A percentile compares a stretch with the other conserved stretches of the same genome.
These are phyloP conservation scores for Zhuliangozyma blackwelliae DNA, from an alignment of 1,139 yeast genomes.

Conservation along the genomic window DNA sequence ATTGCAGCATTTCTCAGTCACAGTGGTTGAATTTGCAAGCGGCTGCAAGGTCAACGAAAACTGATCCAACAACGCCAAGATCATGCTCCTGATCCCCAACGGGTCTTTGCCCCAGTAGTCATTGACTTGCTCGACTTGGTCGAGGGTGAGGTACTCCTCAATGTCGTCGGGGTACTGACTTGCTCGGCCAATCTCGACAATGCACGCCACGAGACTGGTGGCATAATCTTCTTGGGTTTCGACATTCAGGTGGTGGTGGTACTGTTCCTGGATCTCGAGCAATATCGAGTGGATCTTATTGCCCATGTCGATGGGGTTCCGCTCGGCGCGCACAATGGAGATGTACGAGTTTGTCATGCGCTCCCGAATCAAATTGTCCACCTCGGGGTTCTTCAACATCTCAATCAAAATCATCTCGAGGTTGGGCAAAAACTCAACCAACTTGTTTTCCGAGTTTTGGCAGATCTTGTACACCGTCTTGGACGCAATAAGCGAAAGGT, in stretches of 20 bases:
- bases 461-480: constrained; percentile 59
- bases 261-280: constrained; percentile 14
- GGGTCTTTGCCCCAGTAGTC: constrained; percentile 43
- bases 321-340: constrained; percentile 53
- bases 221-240: constrained; percentile 36
- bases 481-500: constrained; percentile 43
- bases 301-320: constrained; percentile 34
- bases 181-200: constrained; percentile 68
- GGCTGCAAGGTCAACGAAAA: constrained; percentile 39
- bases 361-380: constrained; percentile 54
- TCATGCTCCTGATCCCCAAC: constrained; percentile 31
- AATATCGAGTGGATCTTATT: constrained; percentile 18
- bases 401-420: constrained; percentile 50
- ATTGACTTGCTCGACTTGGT: constrained; percentile 19
- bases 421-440: constrained; percentile 45
- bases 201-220: constrained; percentile 54
- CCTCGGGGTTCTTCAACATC: constrained; percentile 42
- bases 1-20: constrained; percentile 54
- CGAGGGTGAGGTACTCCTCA: constrained; percentile 34
- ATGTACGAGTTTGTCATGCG: constrained; percentile 58
- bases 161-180: constrained; percentile 55
- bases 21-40: constrained; percentile 27
- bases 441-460: constrained; percentile 50
- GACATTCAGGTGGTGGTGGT: neutral
- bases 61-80: constrained; percentile 33